Conservation (phyloP, 345 rosid genomes). For the Eucalyptus coolabah region DNA sequence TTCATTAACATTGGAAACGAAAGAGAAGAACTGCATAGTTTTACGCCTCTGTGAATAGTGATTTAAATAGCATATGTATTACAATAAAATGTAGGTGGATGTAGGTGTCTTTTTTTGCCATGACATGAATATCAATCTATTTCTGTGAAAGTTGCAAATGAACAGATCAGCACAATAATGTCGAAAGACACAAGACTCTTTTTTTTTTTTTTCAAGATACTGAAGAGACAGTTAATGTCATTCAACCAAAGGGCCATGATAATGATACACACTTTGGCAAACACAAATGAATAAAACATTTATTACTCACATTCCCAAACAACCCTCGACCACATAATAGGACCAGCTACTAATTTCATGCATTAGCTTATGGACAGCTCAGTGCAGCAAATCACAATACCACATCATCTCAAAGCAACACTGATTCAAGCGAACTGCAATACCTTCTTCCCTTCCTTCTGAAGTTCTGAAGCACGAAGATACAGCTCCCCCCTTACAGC, state of each 20-base stretch:
- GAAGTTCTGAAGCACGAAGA: conserved; percentile 99
- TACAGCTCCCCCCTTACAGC: conserved; percentile 95
- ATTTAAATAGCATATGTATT: not conserved
- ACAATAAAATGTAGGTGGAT: not conserved
- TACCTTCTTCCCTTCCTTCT: conserved; percentile 98
- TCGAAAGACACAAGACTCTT: not conserved
- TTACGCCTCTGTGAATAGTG: not conserved
- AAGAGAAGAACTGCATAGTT: not conserved
- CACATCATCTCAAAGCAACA: not conserved
- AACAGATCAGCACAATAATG: not conserved
- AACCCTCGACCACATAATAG: not conserved
- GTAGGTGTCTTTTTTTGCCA: not conserved
- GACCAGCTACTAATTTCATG: not conserved
- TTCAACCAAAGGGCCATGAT: not conserved
- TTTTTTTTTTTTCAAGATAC: not conserved
- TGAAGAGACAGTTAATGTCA: not conserved
- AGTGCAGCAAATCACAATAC: not conserved
- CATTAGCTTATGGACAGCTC: not conserved
- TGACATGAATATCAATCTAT: not conserved
- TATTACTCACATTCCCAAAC: not conserved
- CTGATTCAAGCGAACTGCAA: not conserved
- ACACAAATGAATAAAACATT: not conserved
- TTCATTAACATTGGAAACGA: not conserved
- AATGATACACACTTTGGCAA: not conserved
- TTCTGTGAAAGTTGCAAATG: not conserved